Base-by-base conservation (phyloP, 2,329 filamentous ascomycete species). In the Ambrosiella beaveri region DNA sequence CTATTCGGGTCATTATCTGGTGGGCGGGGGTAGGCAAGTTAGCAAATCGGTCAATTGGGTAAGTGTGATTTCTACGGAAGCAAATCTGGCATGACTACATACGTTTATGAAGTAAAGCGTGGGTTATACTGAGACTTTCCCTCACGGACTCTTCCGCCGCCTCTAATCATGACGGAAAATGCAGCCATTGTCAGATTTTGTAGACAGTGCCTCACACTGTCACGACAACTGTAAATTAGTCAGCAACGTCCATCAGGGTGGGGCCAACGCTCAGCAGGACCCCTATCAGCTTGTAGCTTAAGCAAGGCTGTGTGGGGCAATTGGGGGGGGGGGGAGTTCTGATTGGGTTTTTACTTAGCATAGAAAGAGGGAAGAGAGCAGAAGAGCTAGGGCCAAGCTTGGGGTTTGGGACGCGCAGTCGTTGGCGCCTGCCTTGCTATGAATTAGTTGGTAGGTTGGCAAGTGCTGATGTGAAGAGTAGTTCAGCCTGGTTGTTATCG, bases 1-100 rank as follows among this genome's bases (percentile, higher is more conserved):
- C 55, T 57, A 57, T 57, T 51, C 55, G 59, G 39, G 59, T 50
- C 59, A 60, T 60, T 55, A 49, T 53, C 50, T 58, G 35, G 27
- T 27, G 27, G 3, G 27, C 27, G 27, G 27, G 3, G 27, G 27
- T 4, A 12, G 2, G 9, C 19, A 11, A 49, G 40, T 41, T 54
- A 54, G 51, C 41, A 13, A 44, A 13, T n/a, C 13, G 50, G 27
- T 37, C 35, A 37, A 54, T 58, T 57, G 17, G 19, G 27, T 13
- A 11, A 17, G 13, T 27, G 8, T 15, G 9, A 54, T 19, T 19
- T 11, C 1, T 19, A 19, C 9, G 13, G 35, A 15, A 15, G 37
- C 13, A 19, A 41, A 41, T 6, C 2, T 15, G 19, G 15, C 9
- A 11, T 51, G 17, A 36, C 12, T 1, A 51, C 47, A 7, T 51